Evolutionary conservation across 805 yeast genomes (phyloP), one percentile per base, ranked within the genome.

Genomic region (Lipomyces spencermartinsiae): DNA sequence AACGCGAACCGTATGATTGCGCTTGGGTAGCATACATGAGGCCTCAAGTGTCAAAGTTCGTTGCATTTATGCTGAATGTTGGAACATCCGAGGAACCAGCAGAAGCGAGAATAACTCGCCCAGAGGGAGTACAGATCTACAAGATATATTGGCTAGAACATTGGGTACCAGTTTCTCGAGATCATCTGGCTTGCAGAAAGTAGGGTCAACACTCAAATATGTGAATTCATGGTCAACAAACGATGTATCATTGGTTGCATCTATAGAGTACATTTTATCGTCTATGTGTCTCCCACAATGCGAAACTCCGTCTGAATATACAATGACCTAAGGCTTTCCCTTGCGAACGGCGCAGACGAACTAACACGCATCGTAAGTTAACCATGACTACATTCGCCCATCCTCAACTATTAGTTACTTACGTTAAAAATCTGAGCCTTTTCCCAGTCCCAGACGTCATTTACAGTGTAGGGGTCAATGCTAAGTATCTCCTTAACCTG

Each of bases 371-470:
- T 53, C 12, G 10, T 53, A 16, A 16, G 31, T 12, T 31, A 53
- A 29, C 34, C 12, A 16, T 25, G 56, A 22, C 16, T 7, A 14
- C 54, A 19, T 14, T 49, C 10, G 5, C 16, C 22, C n/a, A 22
- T 9, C 33, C 56, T 25, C 31, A 56, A 34, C 37, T 34, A 46
- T 16, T n/a, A 43, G 35, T 31, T 31, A 63, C 69, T 46, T 70
- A 76, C 79, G 57, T 92, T 92, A 74, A 85, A 83, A 53, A 89
- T 85, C 71, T 87, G 74, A 22, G 85, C 88, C 64, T 82, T 83
- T 51, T 86, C 86, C 68, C 90, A 76, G 76, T 91, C 96, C 97
- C 96, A 91, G 68, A 91, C 84, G 1, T 92, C 93, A 46, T 82
- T 81, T 72, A 81, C 82, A 72, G 85, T 84, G 77, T 87, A 91